Base-by-base conservation (phyloP, 352 stramenopile species). In the Phytophthora brassicae region DNA sequence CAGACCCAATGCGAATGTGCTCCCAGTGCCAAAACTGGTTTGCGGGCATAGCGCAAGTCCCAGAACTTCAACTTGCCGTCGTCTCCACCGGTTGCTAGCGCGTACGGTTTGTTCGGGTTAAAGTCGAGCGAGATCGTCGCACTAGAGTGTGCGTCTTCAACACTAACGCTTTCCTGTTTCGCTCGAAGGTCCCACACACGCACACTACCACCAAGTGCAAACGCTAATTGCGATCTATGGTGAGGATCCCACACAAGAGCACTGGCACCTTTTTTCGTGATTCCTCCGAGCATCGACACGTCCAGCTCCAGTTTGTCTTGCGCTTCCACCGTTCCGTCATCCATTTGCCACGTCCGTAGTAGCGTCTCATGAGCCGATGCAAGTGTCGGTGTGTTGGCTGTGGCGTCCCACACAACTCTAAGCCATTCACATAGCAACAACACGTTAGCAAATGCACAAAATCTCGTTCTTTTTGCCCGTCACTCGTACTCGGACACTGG, bases 1-100 rank as follows among this genome's bases (percentile, higher is more conserved):
- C 77, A 94, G 23, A 95, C 77, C 86, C 95, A 98, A 77, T 99
- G 95, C 22, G 70, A 84, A 79, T 99, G 97, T 23, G 94, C 95
- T n/a, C 56, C 70, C 12, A 98, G 66, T 22, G 72, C 68, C 14
- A 98, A 82, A 33, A 99, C 59, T 2, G 97, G 77, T 36, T 79
- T 79, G 29, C 81, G 63, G 0, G 80, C 51, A 14, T 79, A 70
- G 14, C 97, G 93, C 59, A 98, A 72, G 80, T 99, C 97, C 96
- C 97, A 99, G 69, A 99, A 99, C 65, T 98, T 98, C 19, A 99
- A 70, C 41, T 95, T 79, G 17, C 94, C 90, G 72, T 99, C 97
- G 44, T 98, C 92, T 7, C 96, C 97, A 5, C 86, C 79, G 46
- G 89, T 98, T 0, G 85, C 84, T 13, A 99, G 48, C 19, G 89